Base-by-base conservation (phyloP, 805 yeast species). In the Candida tibetensis region DNA sequence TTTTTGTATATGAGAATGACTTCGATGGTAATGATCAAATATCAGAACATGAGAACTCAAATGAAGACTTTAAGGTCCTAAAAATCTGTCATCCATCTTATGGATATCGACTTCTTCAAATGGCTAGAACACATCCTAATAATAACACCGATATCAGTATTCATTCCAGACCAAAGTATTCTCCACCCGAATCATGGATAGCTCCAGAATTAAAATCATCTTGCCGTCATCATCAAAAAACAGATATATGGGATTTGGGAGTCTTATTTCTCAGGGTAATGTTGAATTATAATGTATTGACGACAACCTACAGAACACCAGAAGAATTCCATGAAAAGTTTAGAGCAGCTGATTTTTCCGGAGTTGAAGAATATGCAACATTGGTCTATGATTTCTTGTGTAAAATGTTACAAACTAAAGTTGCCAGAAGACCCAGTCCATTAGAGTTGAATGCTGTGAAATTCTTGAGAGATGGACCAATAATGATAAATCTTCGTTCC, bases 241-340 rank as follows among this genome's bases (percentile, higher is more conserved):
- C 96, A 0, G 99, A 93, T 64, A 83, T 93, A 7, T 93, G 98
- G 98, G 85, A 85, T 53, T 62, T 89, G 28, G 99, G 97, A 5
- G 86, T 86, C 0, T 58, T 85, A 5, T 82, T 91, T 47, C 40
- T 62, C 40, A 48, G 66, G 18, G 50, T 69, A 3, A 66, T 69
- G 71, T 39, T 66, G 8, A 60, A 59, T 27, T 71, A 81, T 13
- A 79, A 84, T 45, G 66, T 82, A 56, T 69, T 86, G 3, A 66
- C 74, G 30, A 91, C 95, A 0, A 62, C 69, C 2, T 80, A 77
- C 32, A 66, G 74, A 1, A 62, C 77, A 1, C 70, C 76, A 8
- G 76, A 73, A 17, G 61, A 53, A 7, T 66, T 69, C 34, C 41
- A 51, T 32, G 48, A 44, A 6, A 46, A 49, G 10, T 65, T 66